Evolutionary conservation across 352 stramenopile genomes (phyloP).

Genomic region (Phytophthora cryptogea): DNA sequence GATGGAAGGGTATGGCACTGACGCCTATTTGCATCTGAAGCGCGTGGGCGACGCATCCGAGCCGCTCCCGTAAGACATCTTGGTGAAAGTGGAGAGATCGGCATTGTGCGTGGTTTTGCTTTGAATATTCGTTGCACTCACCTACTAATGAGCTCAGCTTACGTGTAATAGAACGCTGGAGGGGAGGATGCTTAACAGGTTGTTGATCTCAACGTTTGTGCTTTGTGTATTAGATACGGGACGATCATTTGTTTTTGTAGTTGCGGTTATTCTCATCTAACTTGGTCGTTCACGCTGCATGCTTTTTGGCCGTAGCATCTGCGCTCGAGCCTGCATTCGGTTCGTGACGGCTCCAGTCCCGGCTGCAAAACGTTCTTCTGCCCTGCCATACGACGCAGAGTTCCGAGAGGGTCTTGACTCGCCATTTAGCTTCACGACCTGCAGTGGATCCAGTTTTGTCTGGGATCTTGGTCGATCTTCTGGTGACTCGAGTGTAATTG

Average conservation of each 20-base stretch:
- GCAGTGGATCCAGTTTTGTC: constrained; percentile 63
- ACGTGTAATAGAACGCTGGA: constrained; percentile 17
- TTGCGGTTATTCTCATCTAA: neutral
- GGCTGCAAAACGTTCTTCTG: constrained; percentile 8
- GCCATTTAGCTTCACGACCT: constrained; percentile 47
- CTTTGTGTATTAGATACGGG: no score
- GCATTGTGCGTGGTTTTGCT: neutral
- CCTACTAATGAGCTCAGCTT: constrained; percentile 4
- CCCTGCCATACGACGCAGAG: constrained; percentile 6
- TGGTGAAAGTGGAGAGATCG: neutral
- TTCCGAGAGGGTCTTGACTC: constrained; percentile 23
- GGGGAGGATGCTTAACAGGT: neutral
- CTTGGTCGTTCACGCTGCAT: constrained; percentile 12
- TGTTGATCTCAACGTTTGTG: no score
- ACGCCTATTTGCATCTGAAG: constrained; percentile 96
- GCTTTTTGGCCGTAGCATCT: constrained; percentile 62
- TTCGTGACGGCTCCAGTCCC: constrained; percentile 28
- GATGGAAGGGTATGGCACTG: constrained; percentile 99
- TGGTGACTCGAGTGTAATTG: constrained; percentile 34
- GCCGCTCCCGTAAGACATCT: constrained; percentile 68
- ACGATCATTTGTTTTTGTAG: no score
- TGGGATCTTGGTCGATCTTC: constrained; percentile 59
- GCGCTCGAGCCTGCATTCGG: constrained; percentile 61
- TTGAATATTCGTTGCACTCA: constrained; percentile 3
- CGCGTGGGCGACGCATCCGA: constrained; percentile 91